Evolutionary conservation across 2,329 filamentous ascomycete species (phyloP).

Genomic region (Clarireedia paspali): DNA sequence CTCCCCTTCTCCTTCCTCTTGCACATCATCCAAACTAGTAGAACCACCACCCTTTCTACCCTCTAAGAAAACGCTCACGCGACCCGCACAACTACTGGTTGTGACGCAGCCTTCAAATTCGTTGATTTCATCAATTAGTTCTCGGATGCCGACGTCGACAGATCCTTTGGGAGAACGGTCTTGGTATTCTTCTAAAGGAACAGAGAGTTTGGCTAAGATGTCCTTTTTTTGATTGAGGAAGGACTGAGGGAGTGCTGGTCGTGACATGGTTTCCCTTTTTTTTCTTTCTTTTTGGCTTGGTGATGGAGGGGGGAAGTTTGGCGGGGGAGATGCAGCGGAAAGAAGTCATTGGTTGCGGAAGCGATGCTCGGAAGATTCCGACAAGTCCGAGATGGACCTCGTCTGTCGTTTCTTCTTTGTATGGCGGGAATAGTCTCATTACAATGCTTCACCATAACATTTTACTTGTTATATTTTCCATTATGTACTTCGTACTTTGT

Average conservation of each 20-base stretch:
- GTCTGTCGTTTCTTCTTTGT: not conserved
- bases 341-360: not conserved
- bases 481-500: slow-evolving; percentile 7
- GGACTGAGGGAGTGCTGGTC: slow-evolving; percentile 17
- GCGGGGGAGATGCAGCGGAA: not conserved
- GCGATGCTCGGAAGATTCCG: not conserved
- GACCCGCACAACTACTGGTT: slow-evolving; percentile 86
- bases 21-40: slow-evolving; percentile 6
- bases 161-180: slow-evolving; percentile 86
- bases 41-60: slow-evolving; percentile 43
- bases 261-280: not conserved
- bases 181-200: slow-evolving; percentile 63
- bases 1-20: slow-evolving; percentile 3
- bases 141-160: slow-evolving; percentile 70
- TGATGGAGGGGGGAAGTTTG: not conserved
- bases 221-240: slow-evolving; percentile 60
- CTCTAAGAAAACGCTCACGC: slow-evolving; percentile 83
- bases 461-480: not conserved
- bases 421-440: not conserved
- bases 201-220: slow-evolving; percentile 63
- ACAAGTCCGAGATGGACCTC: not conserved
- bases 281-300: not conserved
- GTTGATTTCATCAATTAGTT: slow-evolving; percentile 76
- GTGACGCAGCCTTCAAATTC: slow-evolving; percentile 68
- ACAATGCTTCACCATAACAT: not conserved